These are phyloP conservation scores for Fusarium burgessii DNA, from an alignment of 2,329 filamentous ascomycete genomes.

Conservation along the genomic window DNA sequence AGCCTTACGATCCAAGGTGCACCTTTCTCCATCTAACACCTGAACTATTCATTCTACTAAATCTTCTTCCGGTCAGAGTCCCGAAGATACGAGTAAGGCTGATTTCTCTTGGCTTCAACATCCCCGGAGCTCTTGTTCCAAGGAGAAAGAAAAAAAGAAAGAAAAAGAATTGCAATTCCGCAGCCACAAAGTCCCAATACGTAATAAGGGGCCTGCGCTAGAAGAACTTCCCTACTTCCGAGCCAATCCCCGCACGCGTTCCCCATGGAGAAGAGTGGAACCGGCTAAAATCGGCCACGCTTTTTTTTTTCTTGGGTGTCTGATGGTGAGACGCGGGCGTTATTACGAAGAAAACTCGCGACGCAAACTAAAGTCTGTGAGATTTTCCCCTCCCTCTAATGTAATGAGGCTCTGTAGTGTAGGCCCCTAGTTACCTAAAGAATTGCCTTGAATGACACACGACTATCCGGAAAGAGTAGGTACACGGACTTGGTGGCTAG, in stretches of 20 bases:
- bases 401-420: conserved; percentile 25
- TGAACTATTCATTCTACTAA: background rate
- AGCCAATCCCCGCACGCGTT: conserved; percentile 34
- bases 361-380: background rate
- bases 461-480: conserved; percentile 16
- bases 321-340: conserved; percentile 13
- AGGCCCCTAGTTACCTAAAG: conserved; percentile 24
- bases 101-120: background rate
- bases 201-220: conserved; percentile 15
- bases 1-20: conserved; percentile 5
- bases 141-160: background rate
- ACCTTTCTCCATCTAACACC: background rate
- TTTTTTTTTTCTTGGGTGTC: background rate
- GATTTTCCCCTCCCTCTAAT: background rate
- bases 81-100: background rate
- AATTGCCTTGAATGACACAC: conserved; percentile 18
- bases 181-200: background rate
- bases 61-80: background rate
- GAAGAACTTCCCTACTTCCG: background rate
- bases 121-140: conserved; percentile 10
- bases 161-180: background rate
- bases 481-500: background rate
- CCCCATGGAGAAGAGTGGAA: conserved; percentile 30
- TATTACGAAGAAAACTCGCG: conserved; percentile 14
- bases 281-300: conserved; percentile 5